Evolutionary conservation across 371 early-diverging fungal genomes (phyloP), one percentile per base, ranked within the genome.

Genomic region (Mortierella sp.): DNA sequence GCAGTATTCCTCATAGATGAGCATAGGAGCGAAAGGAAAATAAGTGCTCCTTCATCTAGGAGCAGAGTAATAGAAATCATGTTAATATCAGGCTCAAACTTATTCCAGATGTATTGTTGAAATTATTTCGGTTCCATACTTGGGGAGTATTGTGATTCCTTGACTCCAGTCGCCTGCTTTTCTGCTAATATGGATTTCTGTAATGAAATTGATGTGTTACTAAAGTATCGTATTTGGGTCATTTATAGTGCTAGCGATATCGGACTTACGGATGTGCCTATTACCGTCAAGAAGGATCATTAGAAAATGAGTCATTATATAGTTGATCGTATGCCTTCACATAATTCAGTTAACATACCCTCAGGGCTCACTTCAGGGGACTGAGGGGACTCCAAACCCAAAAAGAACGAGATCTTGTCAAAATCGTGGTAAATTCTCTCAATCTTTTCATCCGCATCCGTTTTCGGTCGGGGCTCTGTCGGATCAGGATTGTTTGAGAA

Each of bases 381-480:
- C 9, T 53, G 58, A 13, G 55, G 64, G 0, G 67, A 19, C n/a
- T 70, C 72, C 23, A 80, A 54, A n/a, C 86, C 86, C 23, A 91
- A 60, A 58, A 85, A 87, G 66, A 85, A 83, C 37, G 89, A 90
- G 35, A 95, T 93, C 53, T 88, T 88, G 74, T 89, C 92, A 74
- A 94, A 93, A 66, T 96, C 95, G 55, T 86, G 77, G 73, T 91
- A 93, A 22, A 96, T 86, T 1, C 89, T 76, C 34, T 92, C 93
- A 61, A 96, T 93, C 67, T 92, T 93, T 42, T 89, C 91, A 78
- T 96, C 96, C 29, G 94, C 91, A 71, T 90, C 88, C 0, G 86
- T 87, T 35, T 85, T 66, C 15, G 79, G 67, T 31, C 23, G 64
- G 15, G 65, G 64, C 29, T 69, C 70, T 32, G 51, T 64, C 2